phyloP scores from a whole-genome alignment of 257 asterid genomes.

The Haberlea rhodopensis region DNA sequence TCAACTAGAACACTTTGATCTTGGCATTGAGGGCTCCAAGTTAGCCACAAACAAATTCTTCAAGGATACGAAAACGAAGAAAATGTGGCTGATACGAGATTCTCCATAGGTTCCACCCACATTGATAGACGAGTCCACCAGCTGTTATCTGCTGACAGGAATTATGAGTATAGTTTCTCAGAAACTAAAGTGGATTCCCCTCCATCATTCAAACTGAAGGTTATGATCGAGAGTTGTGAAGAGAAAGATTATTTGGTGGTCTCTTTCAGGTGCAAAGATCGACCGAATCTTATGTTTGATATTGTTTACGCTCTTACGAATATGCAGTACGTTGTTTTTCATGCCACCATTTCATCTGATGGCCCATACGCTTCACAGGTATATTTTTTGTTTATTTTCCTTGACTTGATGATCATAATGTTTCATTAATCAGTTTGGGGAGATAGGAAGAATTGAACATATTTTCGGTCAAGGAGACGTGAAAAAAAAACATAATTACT shows the following conservation, averaged over 20 bases:
- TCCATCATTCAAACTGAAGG: constrained; percentile 43
- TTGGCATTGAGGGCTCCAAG: too few relatives aligned
- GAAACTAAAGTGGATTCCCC: constrained; percentile 35
- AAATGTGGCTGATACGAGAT: constrained; percentile 49
- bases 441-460: too few relatives aligned
- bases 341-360: constrained; percentile 79
- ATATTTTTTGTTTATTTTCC: constrained; percentile 8
- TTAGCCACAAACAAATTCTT: constrained; percentile 62
- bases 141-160: constrained; percentile 78
- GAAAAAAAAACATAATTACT: too few relatives aligned
- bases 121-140: constrained; percentile 92
- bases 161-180: constrained; percentile 54
- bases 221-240: constrained; percentile 69
- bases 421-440: too few relatives aligned
- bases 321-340: constrained; percentile 87
- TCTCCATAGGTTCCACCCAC: constrained; percentile 68
- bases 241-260: constrained; percentile 93
- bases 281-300: constrained; percentile 94
- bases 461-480: too few relatives aligned
- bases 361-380: constrained; percentile 95
- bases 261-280: constrained; percentile 80
- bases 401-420: too few relatives aligned
- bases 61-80: constrained; percentile 52
- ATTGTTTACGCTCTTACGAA: constrained; percentile 96
- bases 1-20: too few relatives aligned